phyloP scores from a whole-genome alignment of 176 grass and related monocot genomes.

The Ananas comosus region DNA sequence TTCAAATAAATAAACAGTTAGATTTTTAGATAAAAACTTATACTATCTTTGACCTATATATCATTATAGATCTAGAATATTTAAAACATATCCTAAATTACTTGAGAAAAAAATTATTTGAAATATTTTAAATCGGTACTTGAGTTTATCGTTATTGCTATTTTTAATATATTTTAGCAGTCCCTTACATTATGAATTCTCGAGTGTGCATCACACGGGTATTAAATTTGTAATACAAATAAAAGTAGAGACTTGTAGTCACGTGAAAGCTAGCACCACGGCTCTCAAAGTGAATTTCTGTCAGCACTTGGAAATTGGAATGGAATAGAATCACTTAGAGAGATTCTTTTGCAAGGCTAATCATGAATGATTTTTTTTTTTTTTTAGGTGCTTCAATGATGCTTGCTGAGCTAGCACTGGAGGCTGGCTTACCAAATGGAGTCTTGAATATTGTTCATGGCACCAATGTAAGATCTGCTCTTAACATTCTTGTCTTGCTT shows the following conservation, averaged over 20 bases:
- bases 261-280: not conserved
- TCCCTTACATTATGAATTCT: too few relatives aligned
- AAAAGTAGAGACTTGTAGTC: not conserved
- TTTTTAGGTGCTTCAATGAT: slow-evolving; percentile 84
- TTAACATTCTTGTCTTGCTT: not conserved
- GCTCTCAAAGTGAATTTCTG: not conserved
- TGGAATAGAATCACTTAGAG: not conserved
- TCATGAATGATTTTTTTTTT: slow-evolving; percentile 1
- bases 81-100: too few relatives aligned
- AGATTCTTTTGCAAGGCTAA: not conserved
- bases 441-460: slow-evolving; percentile 98
- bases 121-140: too few relatives aligned
- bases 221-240: not conserved
- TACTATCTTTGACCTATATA: not conserved
- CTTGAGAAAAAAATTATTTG: too few relatives aligned
- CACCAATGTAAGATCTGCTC: slow-evolving; percentile 63
- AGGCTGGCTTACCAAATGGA: slow-evolving; percentile 89
- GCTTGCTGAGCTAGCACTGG: slow-evolving; percentile 81
- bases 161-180: too few relatives aligned
- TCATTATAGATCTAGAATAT: too few relatives aligned
- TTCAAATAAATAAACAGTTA: not conserved
- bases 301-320: not conserved
- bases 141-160: too few relatives aligned
- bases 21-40: not conserved
- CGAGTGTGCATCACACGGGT: too few relatives aligned